phyloP scores from a whole-genome alignment of 2,329 filamentous ascomycete genomes.

The Trichoderma sp. region DNA sequence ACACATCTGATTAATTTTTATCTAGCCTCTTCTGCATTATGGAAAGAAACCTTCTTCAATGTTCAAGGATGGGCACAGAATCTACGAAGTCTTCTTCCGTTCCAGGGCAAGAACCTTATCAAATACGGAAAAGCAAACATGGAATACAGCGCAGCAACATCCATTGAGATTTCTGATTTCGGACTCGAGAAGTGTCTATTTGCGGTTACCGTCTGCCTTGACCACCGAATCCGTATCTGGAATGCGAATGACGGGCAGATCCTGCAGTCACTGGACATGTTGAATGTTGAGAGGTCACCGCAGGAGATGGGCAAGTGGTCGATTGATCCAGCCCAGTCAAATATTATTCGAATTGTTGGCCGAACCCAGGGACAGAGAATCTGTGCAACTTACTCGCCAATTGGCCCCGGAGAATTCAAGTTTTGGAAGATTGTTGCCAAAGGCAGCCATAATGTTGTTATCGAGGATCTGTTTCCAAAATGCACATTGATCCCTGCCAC shows the following conservation, averaged over 20 bases:
- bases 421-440: conserved; percentile 79
- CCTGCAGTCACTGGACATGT: conserved; percentile 74
- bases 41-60: conserved; percentile 75
- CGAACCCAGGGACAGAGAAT: conserved; percentile 56
- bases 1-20: background rate
- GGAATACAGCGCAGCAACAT: conserved; percentile 69
- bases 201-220: conserved; percentile 80
- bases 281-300: conserved; percentile 67
- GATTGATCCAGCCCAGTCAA: conserved; percentile 77
- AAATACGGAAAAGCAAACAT: conserved; percentile 66
- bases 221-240: conserved; percentile 89
- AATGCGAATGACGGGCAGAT: conserved; percentile 81
- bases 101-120: conserved; percentile 66
- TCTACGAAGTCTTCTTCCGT: conserved; percentile 67
- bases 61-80: conserved; percentile 73
- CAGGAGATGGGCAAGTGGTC: conserved; percentile 74
- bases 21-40: conserved; percentile 46
- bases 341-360: conserved; percentile 74
- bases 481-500: conserved; percentile 65
- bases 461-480: conserved; percentile 73
- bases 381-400: conserved; percentile 84
- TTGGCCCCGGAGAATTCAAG: conserved; percentile 88
- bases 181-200: conserved; percentile 56
- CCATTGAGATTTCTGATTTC: conserved; percentile 59
- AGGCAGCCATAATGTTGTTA: conserved; percentile 63